A percentile compares a stretch with the other conserved stretches of the same genome.
phyloP scores from a whole-genome alignment of 208 protist genomes.

The Trypanosoma conorhini region DNA sequence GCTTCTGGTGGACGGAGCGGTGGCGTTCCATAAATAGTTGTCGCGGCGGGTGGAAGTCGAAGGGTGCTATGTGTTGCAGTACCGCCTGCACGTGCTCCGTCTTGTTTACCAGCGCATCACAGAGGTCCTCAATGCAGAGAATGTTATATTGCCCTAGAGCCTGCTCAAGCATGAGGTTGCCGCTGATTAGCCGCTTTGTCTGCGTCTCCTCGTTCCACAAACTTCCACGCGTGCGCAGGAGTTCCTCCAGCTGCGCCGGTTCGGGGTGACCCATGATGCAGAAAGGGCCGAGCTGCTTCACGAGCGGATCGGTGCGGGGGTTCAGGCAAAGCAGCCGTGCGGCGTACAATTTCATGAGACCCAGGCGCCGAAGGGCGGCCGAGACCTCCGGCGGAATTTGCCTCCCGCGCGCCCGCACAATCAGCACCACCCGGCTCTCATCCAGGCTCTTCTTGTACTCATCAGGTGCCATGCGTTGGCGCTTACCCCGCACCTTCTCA shows the following conservation, averaged over 20 bases:
- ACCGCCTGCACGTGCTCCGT: constrained; percentile 70
- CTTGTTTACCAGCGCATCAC: constrained; percentile 64
- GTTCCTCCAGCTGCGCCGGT: constrained; percentile 66
- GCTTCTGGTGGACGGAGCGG: constrained; percentile 78
- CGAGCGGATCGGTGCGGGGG: constrained; percentile 56
- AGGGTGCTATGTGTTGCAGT: constrained; percentile 74
- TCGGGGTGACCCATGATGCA: constrained; percentile 80
- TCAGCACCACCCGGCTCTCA: constrained; percentile 54
- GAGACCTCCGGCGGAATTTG: constrained; percentile 81
- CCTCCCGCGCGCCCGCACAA: constrained; percentile 81
- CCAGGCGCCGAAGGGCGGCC: constrained; percentile 56
- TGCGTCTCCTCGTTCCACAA: constrained; percentile 76
- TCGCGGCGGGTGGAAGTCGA: constrained; percentile 89
- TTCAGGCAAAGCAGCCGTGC: constrained; percentile 65
- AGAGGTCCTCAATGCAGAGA: constrained; percentile 89
- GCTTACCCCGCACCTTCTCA: constrained; percentile 60
- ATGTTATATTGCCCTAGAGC: constrained; percentile 82
- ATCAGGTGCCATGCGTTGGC: constrained; percentile 33
- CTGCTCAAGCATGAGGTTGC: constrained; percentile 88
- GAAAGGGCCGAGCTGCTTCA: constrained; percentile 83
- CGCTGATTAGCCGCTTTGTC: constrained; percentile 75
- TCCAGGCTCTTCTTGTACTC: constrained; percentile 38
- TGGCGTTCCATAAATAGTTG: constrained; percentile 89
- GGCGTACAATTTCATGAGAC: constrained; percentile 78
- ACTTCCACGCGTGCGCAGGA: constrained; percentile 82